Base-by-base conservation (phyloP, 2,329 filamentous ascomycete species). In the Byssoonygena ceratinophila region DNA sequence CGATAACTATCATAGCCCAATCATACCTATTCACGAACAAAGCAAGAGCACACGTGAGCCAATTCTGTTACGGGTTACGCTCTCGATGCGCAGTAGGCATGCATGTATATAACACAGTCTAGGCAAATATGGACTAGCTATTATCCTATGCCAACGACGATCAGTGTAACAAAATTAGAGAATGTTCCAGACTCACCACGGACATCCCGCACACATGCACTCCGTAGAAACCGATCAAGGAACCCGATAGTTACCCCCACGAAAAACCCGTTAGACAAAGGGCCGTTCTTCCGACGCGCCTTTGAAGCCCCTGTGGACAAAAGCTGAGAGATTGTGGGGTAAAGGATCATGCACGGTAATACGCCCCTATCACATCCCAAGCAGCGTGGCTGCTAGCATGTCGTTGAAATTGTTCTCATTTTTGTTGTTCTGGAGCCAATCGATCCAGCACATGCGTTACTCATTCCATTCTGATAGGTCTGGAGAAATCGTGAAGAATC, bases 1-100 rank as follows among this genome's bases (percentile, higher is more conserved):
- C 32, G 31, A 32, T 2, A 47, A 2, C 27, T 20, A n/a, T 16
- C 5, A 27, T 7, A 16, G 32, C 12, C 45, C 45, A 47, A 47
- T 47, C 45, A 32, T 22, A 14, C 18, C 27, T 37, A 22, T 12
- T 9, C 14, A 4, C 31, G 12, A 31, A 25, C 27, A 25, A 29
- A 4, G 29, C 40, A 51, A 51, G 12, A n/a, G 29, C 2, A 23
- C 49, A 51, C 49, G 49, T 51, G 49, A 51, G 18, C 39, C 16
- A 45, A 18, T 37, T 45, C 40, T 14, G 22, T 51, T 31, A 18
- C 29, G n/a, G 31, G 23, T 14, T 36, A 31, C 7, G 5, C 31
- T 25, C 18, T 20, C 5, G 14, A 3, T 34, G 1, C 27, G 6
- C 22, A 20, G 23, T 14, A 12, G 34, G 4, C 37, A 18, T 40